Base-by-base conservation (phyloP, 202 grass and related monocot species). In the Panicum virgatum region DNA sequence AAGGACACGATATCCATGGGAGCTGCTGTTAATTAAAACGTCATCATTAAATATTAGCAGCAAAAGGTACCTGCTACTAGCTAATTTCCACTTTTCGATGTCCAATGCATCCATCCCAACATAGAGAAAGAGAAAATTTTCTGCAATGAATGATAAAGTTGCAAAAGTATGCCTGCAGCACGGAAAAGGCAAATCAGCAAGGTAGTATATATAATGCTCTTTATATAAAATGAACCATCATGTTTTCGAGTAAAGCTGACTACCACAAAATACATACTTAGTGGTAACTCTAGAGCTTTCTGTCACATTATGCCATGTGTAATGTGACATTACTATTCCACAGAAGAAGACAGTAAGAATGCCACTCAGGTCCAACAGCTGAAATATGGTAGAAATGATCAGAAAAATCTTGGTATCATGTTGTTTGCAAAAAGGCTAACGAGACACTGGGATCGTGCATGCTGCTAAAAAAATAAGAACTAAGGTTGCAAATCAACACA, bases 261-360 rank as follows among this genome's bases (percentile, higher is more conserved):
- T 75, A 45, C 40, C 54, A 72, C 47, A 48, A 22, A 84, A 60
- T 66, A 90, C 89, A 75, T 91, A 94, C 94, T 94, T 97, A 14
- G 92, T 92, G 36, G 92, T 97, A 77, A 97, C 56, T 77, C 94
- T 97, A 68, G 94, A 97, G 71, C 86, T 92, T 82, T 97, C 90
- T 66, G 92, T 97, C 65, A 97, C 94, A 91, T 97, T 97, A 86
- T 97, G 94, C 92, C 94, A 97, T 62, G 94, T 97, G 81, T 97
- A 97, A 83, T 97, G 94, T 65, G 94, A 97, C 94, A 94, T 97
- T 71, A 97, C 86, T 88, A 97, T 97, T 85, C 94, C 94, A 91
- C 92, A 94, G 83, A 97, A 97, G 69, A 97, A 97, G 25, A 97
- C 94, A 1, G 92, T 97, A 57, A 97, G 89, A 86, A 97, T 97